Base-by-base conservation (phyloP, 176 grass and related monocot species). In the Carex myosuroides region DNA sequence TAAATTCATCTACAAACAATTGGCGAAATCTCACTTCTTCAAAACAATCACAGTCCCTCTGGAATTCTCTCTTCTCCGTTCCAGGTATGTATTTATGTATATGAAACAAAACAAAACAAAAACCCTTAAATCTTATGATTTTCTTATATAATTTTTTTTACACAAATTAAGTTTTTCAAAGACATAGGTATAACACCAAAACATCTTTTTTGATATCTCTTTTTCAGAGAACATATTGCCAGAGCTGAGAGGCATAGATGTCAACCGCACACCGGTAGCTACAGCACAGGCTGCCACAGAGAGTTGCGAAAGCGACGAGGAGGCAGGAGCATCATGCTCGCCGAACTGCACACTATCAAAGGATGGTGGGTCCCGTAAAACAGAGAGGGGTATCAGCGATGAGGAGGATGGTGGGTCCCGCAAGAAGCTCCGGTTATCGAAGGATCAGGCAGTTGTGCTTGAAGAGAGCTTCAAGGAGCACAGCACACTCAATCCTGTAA, bases 381-480 rank as follows among this genome's bases (percentile, higher is more conserved):
- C 60, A 60, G 91, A 30, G 82, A 83, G 8, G 0, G 86, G 67
- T 13, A 88, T 88, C 81, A 88, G 90, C 74, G 89, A 91, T 12
- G 89, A 96, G 82, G 94, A 96, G 79, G 83, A 71, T 20, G 91
- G 71, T 11, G 94, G 84, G 17, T 90, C 92, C 37, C 95, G 92
- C 79, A 98, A 98, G 91, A 98, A 98, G 74, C 95, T 98, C 30
- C 84, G 95, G 0, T 62, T 98, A 2, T 98, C 87, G 17, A 94
- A 91, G 85, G 91, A 94, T 78, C 95, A 98, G 87, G 87, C 95
- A 24, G 88, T 85, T 44, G 87, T 98, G 22, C 95, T 98, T 55
- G 95, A 98, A 65, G 87, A 98, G 62, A 94, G 80, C 84, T 98
- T 98, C 87, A 98, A 90, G 62, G 92, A 93, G 50, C 95, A 94